Conservation (phyloP, 2,329 filamentous ascomycete species). For the Botryotinia globosa region DNA sequence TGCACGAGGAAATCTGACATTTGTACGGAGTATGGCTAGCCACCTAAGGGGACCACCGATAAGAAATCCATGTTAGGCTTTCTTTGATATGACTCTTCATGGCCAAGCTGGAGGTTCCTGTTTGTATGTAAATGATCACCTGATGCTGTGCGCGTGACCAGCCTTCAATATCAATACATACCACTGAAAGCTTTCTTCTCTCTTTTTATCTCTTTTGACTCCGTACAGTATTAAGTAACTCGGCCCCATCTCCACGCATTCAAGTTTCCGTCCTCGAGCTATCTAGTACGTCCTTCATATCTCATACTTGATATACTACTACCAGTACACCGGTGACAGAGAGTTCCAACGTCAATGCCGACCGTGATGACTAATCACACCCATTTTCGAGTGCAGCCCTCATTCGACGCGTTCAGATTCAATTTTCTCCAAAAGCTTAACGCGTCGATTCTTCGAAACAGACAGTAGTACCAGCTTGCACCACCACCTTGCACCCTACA, state of each 20-base stretch:
- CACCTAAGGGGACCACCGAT: neutral
- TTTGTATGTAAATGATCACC: neutral
- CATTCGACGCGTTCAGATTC: neutral
- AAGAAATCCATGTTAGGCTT: neutral
- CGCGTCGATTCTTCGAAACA: slow-evolving; percentile 13
- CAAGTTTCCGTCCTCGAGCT: neutral
- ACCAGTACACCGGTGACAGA: too few species aligned
- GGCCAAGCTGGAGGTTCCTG: neutral
- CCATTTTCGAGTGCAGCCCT: neutral
- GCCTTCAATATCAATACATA: neutral
- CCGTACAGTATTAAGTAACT: neutral
- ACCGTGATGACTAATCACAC: slow-evolving; percentile 5
- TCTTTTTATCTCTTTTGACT: neutral
- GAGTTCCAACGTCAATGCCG: neutral
- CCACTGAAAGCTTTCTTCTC: neutral
- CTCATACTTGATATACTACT: neutral
- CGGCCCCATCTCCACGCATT: neutral
- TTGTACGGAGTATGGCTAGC: slow-evolving; percentile 3
- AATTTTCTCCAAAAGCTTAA: neutral
- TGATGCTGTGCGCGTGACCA: neutral
- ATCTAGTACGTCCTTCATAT: neutral
- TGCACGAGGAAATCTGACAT: neutral
- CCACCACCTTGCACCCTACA: neutral
- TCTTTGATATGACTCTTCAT: slow-evolving; percentile 6
- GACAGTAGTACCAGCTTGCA: neutral